Evolutionary conservation across 768 basidiomycete species (phyloP).

Genomic region (Lactarius indigo): DNA sequence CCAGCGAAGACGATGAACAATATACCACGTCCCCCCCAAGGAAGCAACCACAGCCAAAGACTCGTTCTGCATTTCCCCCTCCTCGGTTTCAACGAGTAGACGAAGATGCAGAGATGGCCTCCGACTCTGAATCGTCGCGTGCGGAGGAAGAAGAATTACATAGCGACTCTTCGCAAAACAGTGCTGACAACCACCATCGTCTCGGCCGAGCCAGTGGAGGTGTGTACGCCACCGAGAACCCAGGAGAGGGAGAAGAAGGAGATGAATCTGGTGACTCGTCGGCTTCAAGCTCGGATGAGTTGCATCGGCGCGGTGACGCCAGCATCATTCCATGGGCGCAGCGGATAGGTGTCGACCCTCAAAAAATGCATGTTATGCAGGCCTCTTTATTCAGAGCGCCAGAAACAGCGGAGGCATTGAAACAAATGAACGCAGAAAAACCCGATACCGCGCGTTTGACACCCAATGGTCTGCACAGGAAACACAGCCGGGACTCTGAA

Average conservation of each 20-base stretch:
- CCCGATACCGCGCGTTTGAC: constrained; percentile 31
- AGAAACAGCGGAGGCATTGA: constrained; percentile 63
- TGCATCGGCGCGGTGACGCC: constrained; percentile 38
- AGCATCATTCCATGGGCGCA: constrained; percentile 69
- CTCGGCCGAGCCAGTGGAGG: constrained; percentile 7
- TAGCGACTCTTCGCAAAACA: constrained; percentile 29
- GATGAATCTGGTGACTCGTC: constrained; percentile 36
- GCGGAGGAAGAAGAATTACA: constrained; percentile 52
- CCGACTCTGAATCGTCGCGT: constrained; percentile 37
- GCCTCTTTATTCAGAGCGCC: constrained; percentile 77
- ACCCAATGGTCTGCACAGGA: constrained; percentile 48
- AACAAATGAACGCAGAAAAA: constrained; percentile 27
- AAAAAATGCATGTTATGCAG: constrained; percentile 93
- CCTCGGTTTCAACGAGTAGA: constrained; percentile 4
- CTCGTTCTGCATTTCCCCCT: background rate
- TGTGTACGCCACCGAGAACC: constrained; percentile 29
- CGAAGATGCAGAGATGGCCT: constrained; percentile 20
- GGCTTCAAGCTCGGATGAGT: constrained; percentile 30
- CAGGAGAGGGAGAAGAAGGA: constrained; percentile 41
- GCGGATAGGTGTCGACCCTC: constrained; percentile 73
- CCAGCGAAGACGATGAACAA: constrained; percentile 25
- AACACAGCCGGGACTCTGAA: constrained; percentile 77
- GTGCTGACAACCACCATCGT: background rate
- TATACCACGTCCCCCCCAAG: constrained; percentile 2
- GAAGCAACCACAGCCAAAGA: constrained; percentile 10